A percentile compares a stretch with the other conserved stretches of the same genome.
These are phyloP conservation scores for Geotrichum macrosporum DNA, from an alignment of 1,139 yeast species.

Conservation along the genomic window DNA sequence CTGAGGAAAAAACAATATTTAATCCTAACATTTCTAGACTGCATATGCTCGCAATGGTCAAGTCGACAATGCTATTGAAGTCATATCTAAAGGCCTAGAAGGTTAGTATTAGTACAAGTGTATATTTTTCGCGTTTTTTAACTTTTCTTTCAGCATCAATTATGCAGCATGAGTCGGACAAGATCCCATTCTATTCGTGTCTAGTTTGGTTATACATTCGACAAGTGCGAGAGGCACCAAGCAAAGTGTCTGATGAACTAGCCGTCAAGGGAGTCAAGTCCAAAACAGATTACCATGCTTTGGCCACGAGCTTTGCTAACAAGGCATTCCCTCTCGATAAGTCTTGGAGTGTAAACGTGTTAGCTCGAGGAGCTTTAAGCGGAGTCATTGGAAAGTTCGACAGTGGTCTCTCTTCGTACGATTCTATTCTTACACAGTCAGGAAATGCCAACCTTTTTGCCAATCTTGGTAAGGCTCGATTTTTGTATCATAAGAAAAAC, in stretches of 20 bases:
- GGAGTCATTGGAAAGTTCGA: constrained; percentile 63
- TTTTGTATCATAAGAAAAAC: constrained; percentile 66
- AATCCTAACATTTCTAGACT: constrained; percentile 32
- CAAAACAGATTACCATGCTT: constrained; percentile 30
- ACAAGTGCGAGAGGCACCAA: constrained; percentile 42
- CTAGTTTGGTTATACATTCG: constrained; percentile 70
- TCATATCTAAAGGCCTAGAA: constrained; percentile 58
- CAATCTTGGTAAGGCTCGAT: constrained; percentile 77
- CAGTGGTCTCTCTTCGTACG: constrained; percentile 48
- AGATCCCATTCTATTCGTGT: constrained; percentile 54
- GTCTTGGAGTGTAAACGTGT: constrained; percentile 46
- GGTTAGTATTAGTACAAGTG: constrained; percentile 30
- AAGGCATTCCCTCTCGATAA: constrained; percentile 40
- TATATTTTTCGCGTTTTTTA: constrained; percentile 2
- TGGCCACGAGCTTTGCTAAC: constrained; percentile 35
- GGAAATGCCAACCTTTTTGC: constrained; percentile 63
- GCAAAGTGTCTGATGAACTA: constrained; percentile 30
- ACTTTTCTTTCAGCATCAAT: constrained; percentile 24
- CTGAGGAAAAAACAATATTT: neutral
- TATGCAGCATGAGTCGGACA: constrained; percentile 46
- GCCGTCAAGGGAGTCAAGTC: constrained; percentile 23
- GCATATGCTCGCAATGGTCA: constrained; percentile 68
- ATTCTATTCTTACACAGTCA: constrained; percentile 37
- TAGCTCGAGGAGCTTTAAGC: constrained; percentile 55
- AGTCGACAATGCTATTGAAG: constrained; percentile 58